Evolutionary conservation across 2,329 filamentous ascomycete genomes (phyloP).

Genomic region (Rhynchosporium graminicola): DNA sequence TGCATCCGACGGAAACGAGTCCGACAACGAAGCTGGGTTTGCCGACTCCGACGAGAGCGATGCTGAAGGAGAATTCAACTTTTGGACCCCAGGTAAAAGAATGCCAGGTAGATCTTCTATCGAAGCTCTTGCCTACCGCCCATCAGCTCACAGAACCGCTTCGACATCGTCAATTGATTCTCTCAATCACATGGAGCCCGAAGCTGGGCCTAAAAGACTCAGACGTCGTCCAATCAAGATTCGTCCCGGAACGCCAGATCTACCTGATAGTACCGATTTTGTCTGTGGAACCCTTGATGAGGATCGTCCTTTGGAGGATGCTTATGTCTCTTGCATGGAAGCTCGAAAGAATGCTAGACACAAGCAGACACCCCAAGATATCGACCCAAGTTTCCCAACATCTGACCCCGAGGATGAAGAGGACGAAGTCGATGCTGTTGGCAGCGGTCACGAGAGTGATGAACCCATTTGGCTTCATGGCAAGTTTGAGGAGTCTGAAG

Average conservation of each 20-base stretch:
- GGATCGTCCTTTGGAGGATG: constrained; percentile 90
- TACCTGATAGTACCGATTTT: constrained; percentile 97
- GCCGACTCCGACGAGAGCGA: constrained; percentile 69
- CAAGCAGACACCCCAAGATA: constrained; percentile 86
- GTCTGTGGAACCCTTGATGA: constrained; percentile 98
- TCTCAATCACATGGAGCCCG: constrained; percentile 37
- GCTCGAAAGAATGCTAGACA: constrained; percentile 81
- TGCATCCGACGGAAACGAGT: constrained; percentile 65
- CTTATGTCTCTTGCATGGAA: constrained; percentile 83
- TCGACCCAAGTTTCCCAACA: constrained; percentile 94
- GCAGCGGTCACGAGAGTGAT: constrained; percentile 63
- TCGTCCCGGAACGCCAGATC: constrained; percentile 71
- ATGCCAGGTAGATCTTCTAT: constrained; percentile 34
- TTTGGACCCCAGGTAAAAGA: constrained; percentile 55
- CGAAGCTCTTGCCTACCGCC: constrained; percentile 33
- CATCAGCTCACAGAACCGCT: constrained; percentile 43
- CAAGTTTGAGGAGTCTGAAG: constrained; percentile 67
- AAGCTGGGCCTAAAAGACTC: constrained; percentile 23
- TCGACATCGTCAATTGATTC: constrained; percentile 65
- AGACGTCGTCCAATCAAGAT: constrained; percentile 51
- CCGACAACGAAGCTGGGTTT: constrained; percentile 68
- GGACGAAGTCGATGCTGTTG: constrained; percentile 64
- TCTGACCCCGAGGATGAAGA: constrained; percentile 89
- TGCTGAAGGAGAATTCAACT: constrained; percentile 62
- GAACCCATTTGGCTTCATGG: constrained; percentile 70